phyloP scores from a whole-genome alignment of 768 basidiomycete species.

The Tricholoma flavovirens region DNA sequence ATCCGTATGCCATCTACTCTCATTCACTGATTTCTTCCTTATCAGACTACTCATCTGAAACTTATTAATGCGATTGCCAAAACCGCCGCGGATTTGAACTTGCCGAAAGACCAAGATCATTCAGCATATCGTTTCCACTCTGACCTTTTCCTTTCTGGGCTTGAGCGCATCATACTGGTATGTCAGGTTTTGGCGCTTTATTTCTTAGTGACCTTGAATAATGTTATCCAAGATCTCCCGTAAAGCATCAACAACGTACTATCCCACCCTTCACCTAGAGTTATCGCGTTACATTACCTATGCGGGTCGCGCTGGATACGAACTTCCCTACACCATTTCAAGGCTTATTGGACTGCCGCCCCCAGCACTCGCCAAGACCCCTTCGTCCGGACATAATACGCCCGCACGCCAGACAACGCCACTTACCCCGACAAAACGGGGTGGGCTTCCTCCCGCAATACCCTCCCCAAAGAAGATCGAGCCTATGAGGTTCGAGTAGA shows the following conservation, averaged over 20 bases:
- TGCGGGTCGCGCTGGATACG: slow-evolving; percentile 59
- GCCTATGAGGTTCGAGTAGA: slow-evolving; percentile 35
- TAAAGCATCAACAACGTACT: slow-evolving; percentile 92
- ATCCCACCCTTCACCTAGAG: slow-evolving; percentile 92
- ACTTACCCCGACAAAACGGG: slow-evolving; percentile 18
- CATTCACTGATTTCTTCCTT: background rate
- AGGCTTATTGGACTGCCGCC: slow-evolving; percentile 81
- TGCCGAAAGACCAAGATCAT: slow-evolving; percentile 63
- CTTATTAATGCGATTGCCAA: slow-evolving; percentile 78
- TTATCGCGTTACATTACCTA: slow-evolving; percentile 79
- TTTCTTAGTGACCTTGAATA: background rate
- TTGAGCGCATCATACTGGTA: slow-evolving; percentile 88
- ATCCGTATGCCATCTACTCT: background rate
- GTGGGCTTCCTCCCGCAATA: slow-evolving; percentile 23
- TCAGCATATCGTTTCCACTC: slow-evolving; percentile 80
- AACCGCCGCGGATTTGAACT: slow-evolving; percentile 55
- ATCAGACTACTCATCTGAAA: slow-evolving; percentile 81
- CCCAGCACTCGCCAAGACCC: slow-evolving; percentile 45
- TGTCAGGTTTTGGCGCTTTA: slow-evolving; percentile 18
- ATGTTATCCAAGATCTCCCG: slow-evolving; percentile 65
- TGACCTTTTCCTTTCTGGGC: slow-evolving; percentile 85
- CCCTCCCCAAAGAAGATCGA: slow-evolving; percentile 41
- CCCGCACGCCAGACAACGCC: slow-evolving; percentile 17
- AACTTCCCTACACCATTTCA: slow-evolving; percentile 77
- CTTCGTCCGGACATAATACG: slow-evolving; percentile 22